Base-by-base conservation (phyloP, 192 early-diverging fungal species). In the Coemansia sp. region DNA sequence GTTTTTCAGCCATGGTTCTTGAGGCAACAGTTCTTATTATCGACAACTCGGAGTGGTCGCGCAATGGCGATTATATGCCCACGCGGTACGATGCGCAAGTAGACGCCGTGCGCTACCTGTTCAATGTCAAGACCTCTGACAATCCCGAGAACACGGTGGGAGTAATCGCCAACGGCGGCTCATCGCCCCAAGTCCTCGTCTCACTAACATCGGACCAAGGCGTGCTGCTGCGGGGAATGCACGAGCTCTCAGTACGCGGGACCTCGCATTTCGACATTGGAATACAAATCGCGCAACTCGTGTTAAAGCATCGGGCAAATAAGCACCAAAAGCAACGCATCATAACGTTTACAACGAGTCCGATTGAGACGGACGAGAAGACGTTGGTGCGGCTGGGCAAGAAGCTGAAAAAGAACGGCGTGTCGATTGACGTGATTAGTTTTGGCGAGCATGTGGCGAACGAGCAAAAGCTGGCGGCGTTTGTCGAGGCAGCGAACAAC, bases 31-130 rank as follows among this genome's bases (percentile, higher is more conserved):
- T 97, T 69, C 79, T 97, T 73, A 86, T 94, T 41, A 81, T 93
- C 63, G 97, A 98, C 76, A 98, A 98, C 83, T 97, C 95, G 3
- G 97, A 98, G 77, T 98, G 94, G 93, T 93, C 95, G 89, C 88
- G 97, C 70, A 97, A 97, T 70, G 97, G 95, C 60, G 97, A 98
- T 73, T 97, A 94, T 76, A 94, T 92, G 58, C 97, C 97, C 17
- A 91, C 89, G 29, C 87, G 97, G 63, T 81, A 93, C 69, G 91
- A 93, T 70, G 95, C 95, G 53, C 97, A 98, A 78, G 89, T 86
- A 48, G 97, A 98, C 73, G 88, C 94, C 1, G 93, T 93, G 65
- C 94, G 92, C 73, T 82, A 93, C 60, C 83, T 98, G 69, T 97
- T 97, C 76, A 84, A 86, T 43, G 87, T 89, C 50, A 98, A 98